These are phyloP conservation scores for Apiotrichum sp. DNA, from an alignment of 1,284 basidiomycete species.

Conservation along the genomic window DNA sequence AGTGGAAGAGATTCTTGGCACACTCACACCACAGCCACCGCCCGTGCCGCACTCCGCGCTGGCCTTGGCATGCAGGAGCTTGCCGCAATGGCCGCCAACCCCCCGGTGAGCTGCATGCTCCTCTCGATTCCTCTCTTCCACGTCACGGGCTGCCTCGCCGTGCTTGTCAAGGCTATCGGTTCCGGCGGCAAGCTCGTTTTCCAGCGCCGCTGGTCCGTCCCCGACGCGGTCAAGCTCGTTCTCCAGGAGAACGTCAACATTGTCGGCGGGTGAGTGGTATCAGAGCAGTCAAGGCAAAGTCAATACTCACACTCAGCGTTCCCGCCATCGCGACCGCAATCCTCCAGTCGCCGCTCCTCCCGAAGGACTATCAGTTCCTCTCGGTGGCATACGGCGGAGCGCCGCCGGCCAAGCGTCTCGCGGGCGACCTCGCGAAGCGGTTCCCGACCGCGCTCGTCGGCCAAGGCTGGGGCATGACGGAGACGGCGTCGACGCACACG, in stretches of 20 bases:
- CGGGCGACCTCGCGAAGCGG: constrained; percentile 25
- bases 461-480: constrained; percentile 41
- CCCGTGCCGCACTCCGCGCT: constrained; percentile 28
- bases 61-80: constrained; percentile 10
- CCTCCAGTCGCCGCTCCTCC: constrained; percentile 29
- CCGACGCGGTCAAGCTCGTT: constrained; percentile 31
- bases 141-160: constrained; percentile 41
- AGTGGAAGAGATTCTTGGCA: neutral
- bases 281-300: no score
- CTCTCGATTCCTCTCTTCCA: constrained; percentile 42
- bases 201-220: constrained; percentile 31
- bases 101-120: constrained; percentile 4
- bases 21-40: neutral
- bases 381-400: constrained; percentile 43
- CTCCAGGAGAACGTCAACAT: constrained; percentile 30
- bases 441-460: constrained; percentile 28
- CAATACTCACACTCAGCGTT: constrained; percentile 15
- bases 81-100: neutral
- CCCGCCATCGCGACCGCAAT: constrained; percentile 36
- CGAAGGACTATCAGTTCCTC: constrained; percentile 22
- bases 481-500: constrained; percentile 39
- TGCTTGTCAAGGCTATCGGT: constrained; percentile 31
- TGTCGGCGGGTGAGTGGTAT: constrained; percentile 22
- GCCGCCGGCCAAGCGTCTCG: constrained; percentile 31
- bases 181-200: constrained; percentile 36